Evolutionary conservation across 257 asterid species (phyloP).

Genomic region (Rhazya stricta): DNA sequence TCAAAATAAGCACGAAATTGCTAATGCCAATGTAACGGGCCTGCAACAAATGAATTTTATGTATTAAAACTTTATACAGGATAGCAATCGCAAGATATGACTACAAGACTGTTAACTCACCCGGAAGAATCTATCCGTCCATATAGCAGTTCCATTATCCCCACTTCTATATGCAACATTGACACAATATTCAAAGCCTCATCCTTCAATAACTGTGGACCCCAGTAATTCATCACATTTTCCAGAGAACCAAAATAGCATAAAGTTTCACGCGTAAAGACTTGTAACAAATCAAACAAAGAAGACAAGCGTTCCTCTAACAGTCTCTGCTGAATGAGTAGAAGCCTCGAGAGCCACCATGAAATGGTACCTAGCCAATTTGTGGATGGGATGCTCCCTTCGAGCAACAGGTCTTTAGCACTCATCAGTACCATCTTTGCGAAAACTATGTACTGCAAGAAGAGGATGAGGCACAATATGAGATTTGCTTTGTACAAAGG

Average conservation of each 20-base stretch:
- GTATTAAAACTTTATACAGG: not conserved
- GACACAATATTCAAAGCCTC: constrained; percentile 51
- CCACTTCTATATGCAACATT: constrained; percentile 72
- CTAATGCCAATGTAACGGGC: not conserved
- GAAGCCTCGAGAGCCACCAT: constrained; percentile 88
- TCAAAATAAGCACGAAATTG: not conserved
- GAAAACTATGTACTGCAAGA: constrained; percentile 65
- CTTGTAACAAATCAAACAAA: constrained; percentile 78
- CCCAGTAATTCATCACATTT: constrained; percentile 44
- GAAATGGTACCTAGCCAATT: constrained; percentile 59
- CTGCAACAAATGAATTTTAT: not conserved
- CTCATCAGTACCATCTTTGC: constrained; percentile 68
- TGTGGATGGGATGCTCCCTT: constrained; percentile 32
- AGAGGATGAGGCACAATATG: constrained; percentile 15
- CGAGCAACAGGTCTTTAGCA: constrained; percentile 60
- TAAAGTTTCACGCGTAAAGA: constrained; percentile 47
- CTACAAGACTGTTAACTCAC: constrained; percentile 37
- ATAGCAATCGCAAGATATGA: not conserved
- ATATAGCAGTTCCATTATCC: constrained; percentile 73
- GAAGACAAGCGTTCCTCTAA: constrained; percentile 75
- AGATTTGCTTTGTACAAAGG: constrained; percentile 12
- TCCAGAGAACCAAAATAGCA: constrained; percentile 53
- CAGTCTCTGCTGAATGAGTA: constrained; percentile 79
- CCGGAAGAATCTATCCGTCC: constrained; percentile 78
- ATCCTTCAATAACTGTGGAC: constrained; percentile 42